A percentile compares a stretch with the other conserved stretches of the same genome.
Evolutionary conservation across 306 rosid species (phyloP).

Genomic region (Cyamopsis tetragonoloba): DNA sequence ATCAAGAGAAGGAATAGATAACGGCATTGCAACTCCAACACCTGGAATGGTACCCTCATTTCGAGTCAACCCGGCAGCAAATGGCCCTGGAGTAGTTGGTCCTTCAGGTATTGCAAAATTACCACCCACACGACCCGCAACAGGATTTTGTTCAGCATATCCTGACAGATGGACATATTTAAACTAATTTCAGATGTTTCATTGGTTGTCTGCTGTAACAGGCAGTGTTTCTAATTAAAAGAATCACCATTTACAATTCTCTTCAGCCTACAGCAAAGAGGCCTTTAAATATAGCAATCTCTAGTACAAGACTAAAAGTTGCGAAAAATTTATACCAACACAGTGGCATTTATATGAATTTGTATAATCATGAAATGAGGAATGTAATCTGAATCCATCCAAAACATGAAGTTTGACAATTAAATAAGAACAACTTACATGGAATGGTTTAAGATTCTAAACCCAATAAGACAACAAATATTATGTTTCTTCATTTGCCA

Average conservation of each 20-base stretch:
- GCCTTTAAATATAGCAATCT: constrained; percentile 5
- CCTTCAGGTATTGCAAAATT: constrained; percentile 69
- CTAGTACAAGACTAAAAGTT: constrained; percentile 16
- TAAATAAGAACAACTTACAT: not conserved
- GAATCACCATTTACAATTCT: constrained; percentile 1
- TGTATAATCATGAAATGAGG: constrained; percentile 6
- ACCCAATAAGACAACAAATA: not conserved
- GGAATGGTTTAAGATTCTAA: not conserved
- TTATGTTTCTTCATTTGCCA: not conserved
- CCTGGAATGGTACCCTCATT: constrained; percentile 98
- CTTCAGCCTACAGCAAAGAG: not conserved
- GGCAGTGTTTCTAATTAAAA: not conserved
- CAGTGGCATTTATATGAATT: not conserved
- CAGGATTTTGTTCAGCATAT: constrained; percentile 76
- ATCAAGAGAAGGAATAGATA: constrained; percentile 68
- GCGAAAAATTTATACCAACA: not conserved
- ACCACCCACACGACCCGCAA: constrained; percentile 63
- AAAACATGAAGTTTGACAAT: not conserved
- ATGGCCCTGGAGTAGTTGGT: constrained; percentile 91
- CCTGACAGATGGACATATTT: constrained; percentile 48
- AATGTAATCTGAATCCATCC: not conserved
- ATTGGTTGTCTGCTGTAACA: not conserved
- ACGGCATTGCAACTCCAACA: constrained; percentile 92
- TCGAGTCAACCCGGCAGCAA: constrained; percentile 79
- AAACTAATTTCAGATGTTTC: constrained; percentile 17